Evolutionary conservation across 2,329 filamentous ascomycete genomes (phyloP).

Genomic region (Colletotrichum tamarilloi): DNA sequence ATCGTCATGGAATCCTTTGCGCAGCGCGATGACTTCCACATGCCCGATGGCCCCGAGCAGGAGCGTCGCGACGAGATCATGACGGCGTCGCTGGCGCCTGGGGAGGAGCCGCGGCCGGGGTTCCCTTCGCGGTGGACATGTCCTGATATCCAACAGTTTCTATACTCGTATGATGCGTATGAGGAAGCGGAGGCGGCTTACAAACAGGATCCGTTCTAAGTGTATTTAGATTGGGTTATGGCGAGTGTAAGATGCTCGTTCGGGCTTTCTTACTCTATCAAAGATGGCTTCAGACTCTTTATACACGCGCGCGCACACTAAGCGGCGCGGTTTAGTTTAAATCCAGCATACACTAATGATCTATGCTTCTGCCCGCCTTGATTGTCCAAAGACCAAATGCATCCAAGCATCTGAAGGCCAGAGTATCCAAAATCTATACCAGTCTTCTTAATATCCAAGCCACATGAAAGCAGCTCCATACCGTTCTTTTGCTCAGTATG

Average conservation of each 20-base stretch:
- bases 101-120: slow-evolving; percentile 14
- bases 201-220: slow-evolving; percentile 34
- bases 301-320: not conserved
- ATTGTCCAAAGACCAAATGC: too few relatives aligned
- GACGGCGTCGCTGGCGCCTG: slow-evolving; percentile 20
- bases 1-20: slow-evolving; percentile 37
- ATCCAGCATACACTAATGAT: not conserved
- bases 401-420: not conserved
- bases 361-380: not conserved
- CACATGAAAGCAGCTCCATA: not conserved
- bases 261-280: too few relatives aligned
- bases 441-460: not conserved
- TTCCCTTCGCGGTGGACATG: slow-evolving; percentile 38
- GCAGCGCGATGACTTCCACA: slow-evolving; percentile 36
- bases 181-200: slow-evolving; percentile 39
- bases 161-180: slow-evolving; percentile 37
- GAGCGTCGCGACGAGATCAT: slow-evolving; percentile 32
- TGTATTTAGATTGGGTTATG: not conserved
- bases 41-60: slow-evolving; percentile 34
- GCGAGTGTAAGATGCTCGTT: not conserved
- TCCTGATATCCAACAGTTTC: slow-evolving; percentile 33
- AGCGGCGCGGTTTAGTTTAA: not conserved
- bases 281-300: not conserved
- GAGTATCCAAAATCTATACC: not conserved
- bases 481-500: not conserved